Evolutionary conservation across 208 protist genomes (phyloP).

Genomic region (Wallacemonas sp.): DNA sequence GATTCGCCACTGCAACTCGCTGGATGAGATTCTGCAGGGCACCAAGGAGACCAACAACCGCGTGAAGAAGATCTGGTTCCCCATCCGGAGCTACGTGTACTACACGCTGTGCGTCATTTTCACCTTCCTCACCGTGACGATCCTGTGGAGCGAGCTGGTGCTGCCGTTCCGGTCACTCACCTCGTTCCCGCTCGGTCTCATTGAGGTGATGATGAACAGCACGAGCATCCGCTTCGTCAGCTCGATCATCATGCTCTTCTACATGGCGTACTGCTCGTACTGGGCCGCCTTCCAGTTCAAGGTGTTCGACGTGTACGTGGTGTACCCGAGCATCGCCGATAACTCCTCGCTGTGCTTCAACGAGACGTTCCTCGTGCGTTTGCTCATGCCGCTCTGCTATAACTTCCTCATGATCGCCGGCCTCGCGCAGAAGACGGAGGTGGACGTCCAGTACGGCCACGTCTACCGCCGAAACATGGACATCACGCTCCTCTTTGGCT

Average conservation of each 20-base stretch:
- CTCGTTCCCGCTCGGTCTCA: constrained; percentile 54
- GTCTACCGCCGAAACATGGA: constrained; percentile 91
- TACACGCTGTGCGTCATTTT: constrained; percentile 49
- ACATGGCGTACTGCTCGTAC: constrained; percentile 91
- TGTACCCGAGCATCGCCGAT: constrained; percentile 87
- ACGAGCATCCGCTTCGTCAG: constrained; percentile 68
- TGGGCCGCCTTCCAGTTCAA: constrained; percentile 91
- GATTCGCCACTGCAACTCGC: constrained; percentile 57
- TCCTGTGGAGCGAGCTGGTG: constrained; percentile 87
- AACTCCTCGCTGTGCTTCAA: constrained; percentile 91
- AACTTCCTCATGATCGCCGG: constrained; percentile 88
- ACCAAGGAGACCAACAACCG: constrained; percentile 53
- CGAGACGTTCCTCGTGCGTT: constrained; percentile 82
- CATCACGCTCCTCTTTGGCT: constrained; percentile 72
- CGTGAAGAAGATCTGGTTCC: constrained; percentile 71
- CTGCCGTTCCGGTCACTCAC: constrained; percentile 68
- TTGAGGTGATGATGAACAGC: constrained; percentile 78
- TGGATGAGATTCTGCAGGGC: constrained; percentile 71
- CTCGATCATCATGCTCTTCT: constrained; percentile 89
- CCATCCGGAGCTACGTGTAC: constrained; percentile 65
- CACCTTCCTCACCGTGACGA: constrained; percentile 67
- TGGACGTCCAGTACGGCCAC: constrained; percentile 86
- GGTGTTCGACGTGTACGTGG: constrained; percentile 88
- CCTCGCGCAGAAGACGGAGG: constrained; percentile 38
- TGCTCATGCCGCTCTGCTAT: constrained; percentile 92